These are phyloP conservation scores for Pterulicium gracile DNA, from an alignment of 1,284 basidiomycete species.

Conservation along the genomic window DNA sequence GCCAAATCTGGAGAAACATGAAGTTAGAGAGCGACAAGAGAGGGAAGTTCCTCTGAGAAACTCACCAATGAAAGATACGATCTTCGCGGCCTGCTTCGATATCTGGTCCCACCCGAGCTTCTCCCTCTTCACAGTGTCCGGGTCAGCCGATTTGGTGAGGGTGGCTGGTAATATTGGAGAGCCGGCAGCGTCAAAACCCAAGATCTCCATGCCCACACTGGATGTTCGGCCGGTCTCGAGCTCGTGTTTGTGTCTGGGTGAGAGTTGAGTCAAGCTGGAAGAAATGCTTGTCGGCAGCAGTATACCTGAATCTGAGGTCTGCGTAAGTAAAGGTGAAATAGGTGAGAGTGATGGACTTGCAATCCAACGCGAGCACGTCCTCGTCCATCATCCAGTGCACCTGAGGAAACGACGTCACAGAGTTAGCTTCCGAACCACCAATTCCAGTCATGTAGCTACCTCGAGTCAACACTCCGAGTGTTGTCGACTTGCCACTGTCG, in stretches of 20 bases:
- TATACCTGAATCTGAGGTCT: neutral
- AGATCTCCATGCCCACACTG: constrained; percentile 87
- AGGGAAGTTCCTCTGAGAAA: constrained; percentile 6
- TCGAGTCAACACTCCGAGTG: constrained; percentile 78
- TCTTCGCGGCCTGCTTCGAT: constrained; percentile 83
- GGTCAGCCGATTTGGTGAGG: constrained; percentile 36
- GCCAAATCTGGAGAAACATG: constrained; percentile 54
- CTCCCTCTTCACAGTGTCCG: constrained; percentile 59
- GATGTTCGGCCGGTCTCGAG: constrained; percentile 93
- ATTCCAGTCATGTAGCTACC: too few relatives aligned
- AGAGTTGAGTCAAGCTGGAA: constrained; percentile 24
- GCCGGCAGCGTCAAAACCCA: constrained; percentile 73
- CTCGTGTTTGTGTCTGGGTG: constrained; percentile 97
- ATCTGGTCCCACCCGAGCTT: constrained; percentile 95
- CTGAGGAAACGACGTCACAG: constrained; percentile 27
- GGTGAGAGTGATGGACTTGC: neutral
- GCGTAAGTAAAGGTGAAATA: neutral
- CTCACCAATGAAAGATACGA: constrained; percentile 86
- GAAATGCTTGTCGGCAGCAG: neutral
- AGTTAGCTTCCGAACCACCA: too few relatives aligned
- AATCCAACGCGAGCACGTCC: constrained; percentile 81
- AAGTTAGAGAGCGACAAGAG: too few relatives aligned
- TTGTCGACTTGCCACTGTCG: constrained; percentile 91
- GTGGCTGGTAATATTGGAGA: constrained; percentile 66
- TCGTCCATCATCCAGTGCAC: constrained; percentile 88